Base-by-base conservation (phyloP, 2,329 filamentous ascomycete genomes). In the Colletotrichum sp. region DNA sequence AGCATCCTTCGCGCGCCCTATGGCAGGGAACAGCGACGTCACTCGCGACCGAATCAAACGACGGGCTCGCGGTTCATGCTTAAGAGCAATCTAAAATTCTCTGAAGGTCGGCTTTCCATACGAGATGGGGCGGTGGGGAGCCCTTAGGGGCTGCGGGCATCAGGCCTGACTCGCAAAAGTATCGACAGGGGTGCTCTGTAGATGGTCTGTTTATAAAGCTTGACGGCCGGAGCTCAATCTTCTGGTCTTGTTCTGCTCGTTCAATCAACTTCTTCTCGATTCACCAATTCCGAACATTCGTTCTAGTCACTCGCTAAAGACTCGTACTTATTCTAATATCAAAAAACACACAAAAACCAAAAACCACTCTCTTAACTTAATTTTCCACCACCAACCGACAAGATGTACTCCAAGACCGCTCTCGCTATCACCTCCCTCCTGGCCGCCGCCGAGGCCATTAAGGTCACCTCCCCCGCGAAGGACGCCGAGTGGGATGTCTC, bases 281-380 rank as follows among this genome's bases (percentile, higher is more conserved):
- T 73, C 62, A 71, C 58, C 71, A 66, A 31, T 47, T 62, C 70
- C 66, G 36, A 55, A 51, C 70, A 27, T 66, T 73, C 54, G 67
- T 73, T 73, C 67, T 71, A 71, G 68, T 73, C 71, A 73, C 71
- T 73, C 71, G 71, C 71, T 73, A 61, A 71, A 43, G 62, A 47
- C 57, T 34, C 16, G 38, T 70, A 71, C 62, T 66, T 70, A 57
- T 71, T 65, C 43, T 73, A 71, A 66, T 73, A 71, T 3, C n/a
- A 33, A 29, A 55, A 33, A 36, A 61, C 27, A 24, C 18, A 47
- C 51, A 38, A 62, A 69, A 69, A 15, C 8, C 11, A 31, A 38
- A 62, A 61, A 70, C 58, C 9, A 24, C 43, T 58, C n/a, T 38
- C 33, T 21, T n/a, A 29, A 27, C 31, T 38, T 55, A 51, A 66